These are phyloP conservation scores for Eucalyptus curtisii DNA, from an alignment of 345 rosid genomes.

Conservation along the genomic window DNA sequence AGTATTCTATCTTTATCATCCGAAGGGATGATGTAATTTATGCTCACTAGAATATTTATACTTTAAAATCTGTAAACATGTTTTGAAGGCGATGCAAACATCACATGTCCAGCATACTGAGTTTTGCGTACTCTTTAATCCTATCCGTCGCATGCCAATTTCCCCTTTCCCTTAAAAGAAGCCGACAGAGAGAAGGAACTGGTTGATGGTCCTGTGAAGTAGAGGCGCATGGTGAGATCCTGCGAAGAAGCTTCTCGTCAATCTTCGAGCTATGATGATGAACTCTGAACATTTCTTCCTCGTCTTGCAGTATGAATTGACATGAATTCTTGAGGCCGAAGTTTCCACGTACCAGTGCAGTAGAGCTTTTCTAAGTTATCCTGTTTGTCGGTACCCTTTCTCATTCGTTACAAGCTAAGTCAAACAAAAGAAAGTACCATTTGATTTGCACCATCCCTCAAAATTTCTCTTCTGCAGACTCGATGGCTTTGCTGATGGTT, in stretches of 20 bases:
- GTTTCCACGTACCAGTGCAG: neutral
- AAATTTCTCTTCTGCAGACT: neutral
- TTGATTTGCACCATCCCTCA: neutral
- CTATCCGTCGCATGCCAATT: neutral
- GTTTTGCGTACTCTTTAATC: neutral
- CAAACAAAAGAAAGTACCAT: neutral
- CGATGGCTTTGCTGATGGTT: constrained; percentile 11
- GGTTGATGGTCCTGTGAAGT: constrained; percentile 47
- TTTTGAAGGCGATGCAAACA: neutral
- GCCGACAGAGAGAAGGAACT: constrained; percentile 10
- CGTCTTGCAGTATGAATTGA: neutral
- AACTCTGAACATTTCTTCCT: neutral
- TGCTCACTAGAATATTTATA: neutral
- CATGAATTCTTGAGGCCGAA: neutral
- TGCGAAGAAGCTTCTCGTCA: neutral
- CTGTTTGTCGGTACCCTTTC: neutral
- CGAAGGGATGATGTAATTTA: neutral
- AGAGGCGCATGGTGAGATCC: constrained; percentile 14
- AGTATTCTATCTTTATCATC: neutral
- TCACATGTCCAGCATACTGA: neutral
- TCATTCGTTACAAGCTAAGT: neutral
- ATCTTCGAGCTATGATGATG: neutral
- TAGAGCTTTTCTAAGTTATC: neutral
- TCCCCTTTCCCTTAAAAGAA: neutral
- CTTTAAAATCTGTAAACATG: neutral